phyloP scores from a whole-genome alignment of 495 filamentous ascomycete species.

The Corynascus novoguineensis region DNA sequence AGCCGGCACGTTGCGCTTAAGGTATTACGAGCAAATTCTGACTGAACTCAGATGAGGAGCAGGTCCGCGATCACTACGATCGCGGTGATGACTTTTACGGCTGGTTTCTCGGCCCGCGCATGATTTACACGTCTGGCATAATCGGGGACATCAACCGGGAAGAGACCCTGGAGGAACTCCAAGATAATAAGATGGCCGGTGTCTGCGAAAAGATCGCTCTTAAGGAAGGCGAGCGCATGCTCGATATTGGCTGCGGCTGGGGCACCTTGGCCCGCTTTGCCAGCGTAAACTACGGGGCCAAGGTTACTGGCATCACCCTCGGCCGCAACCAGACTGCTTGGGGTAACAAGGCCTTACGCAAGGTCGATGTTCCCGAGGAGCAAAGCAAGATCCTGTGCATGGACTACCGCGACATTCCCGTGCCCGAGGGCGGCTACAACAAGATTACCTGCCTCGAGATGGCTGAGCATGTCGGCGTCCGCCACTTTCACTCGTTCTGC shows the following conservation, averaged over 20 bases:
- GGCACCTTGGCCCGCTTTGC: constrained; percentile 79
- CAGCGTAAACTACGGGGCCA: constrained; percentile 69
- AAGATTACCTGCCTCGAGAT: constrained; percentile 89
- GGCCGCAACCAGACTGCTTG: constrained; percentile 80
- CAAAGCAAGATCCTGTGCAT: constrained; percentile 75
- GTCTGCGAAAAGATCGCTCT: constrained; percentile 83
- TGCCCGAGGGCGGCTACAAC: constrained; percentile 62
- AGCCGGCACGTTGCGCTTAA: not conserved
- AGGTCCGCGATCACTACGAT: constrained; percentile 84
- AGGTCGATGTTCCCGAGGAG: constrained; percentile 59
- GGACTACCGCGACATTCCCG: constrained; percentile 79
- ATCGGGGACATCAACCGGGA: constrained; percentile 70
- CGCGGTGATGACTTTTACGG: constrained; percentile 83
- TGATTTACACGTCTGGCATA: constrained; percentile 84
- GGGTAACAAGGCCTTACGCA: constrained; percentile 70
- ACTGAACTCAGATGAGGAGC: constrained; percentile 63
- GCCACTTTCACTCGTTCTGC: constrained; percentile 62
- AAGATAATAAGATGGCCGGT: constrained; percentile 82
- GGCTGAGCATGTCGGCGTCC: constrained; percentile 84
- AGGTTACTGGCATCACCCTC: constrained; percentile 73
- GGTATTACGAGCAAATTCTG: constrained; percentile 7
- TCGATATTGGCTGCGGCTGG: constrained; percentile 87
- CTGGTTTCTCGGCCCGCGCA: constrained; percentile 85
- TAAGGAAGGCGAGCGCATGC: constrained; percentile 61
- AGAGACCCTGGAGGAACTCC: constrained; percentile 76